Base-by-base conservation (phyloP, 257 asterid species). In the Fraxinus pennsylvanica region DNA sequence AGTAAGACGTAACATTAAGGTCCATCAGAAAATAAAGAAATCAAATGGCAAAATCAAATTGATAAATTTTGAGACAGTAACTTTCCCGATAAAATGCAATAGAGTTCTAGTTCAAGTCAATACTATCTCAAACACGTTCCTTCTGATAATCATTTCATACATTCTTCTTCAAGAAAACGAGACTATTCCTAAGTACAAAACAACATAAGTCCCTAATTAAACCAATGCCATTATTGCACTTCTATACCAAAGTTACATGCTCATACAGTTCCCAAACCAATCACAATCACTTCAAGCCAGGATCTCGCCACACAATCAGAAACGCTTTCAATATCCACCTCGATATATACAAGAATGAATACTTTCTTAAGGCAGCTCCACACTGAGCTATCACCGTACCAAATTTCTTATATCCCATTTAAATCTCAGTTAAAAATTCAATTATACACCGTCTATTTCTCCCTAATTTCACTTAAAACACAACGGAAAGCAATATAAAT, bases 1-100 rank as follows among this genome's bases (percentile, higher is more conserved):
- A 71, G 77, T 80, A 75, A 90, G 82, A 81, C 78, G 72, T 52
- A 83, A 72, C 78, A 78, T 32, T 85, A 68, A 84, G 65, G 75
- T 59, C 82, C 84, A 52, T 79, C 81, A 74, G 68, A 74, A 68
- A 70, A 73, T 63, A 29, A 76, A 78, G 78, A 69, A 75, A 52
- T 27, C 21, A 47, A 67, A 68, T 13, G 10, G 66, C 32, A 78
- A 71, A 21, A 78, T 38, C 57, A 83, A 79, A 36, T 36, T 19
- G 36, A 36, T 17, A 41, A 71, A 83, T 67, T 91, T 29, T 0
- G 8, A 8, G 13, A 21, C 4, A 21, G 8, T 8, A 22, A 61
- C 33, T 61, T 61, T 5, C 33, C 68, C 9, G 10, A 61, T 13
- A 22, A 22, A 21, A 61, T 61, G 14, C 14, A 61, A 9, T 45